Base-by-base conservation (phyloP, 805 yeast genomes). In the Tetrapisispora phaffii region DNA sequence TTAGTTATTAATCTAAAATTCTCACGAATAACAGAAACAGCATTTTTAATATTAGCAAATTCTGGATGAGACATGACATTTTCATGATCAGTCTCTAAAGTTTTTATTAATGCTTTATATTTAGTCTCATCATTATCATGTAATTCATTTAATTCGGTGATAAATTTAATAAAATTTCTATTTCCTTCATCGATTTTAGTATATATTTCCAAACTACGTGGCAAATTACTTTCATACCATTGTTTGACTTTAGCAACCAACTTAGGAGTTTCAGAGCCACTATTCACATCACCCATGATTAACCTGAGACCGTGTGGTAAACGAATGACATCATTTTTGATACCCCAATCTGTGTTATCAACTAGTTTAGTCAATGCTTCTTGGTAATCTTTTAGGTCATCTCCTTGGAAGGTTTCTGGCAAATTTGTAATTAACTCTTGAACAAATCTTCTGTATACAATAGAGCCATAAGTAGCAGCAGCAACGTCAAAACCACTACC, bases 401-500 rank as follows among this genome's bases (percentile, higher is more conserved):
- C 48, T 4, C 51, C 44, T 35, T 43, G 42, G 6, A 22, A 26
- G 35, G 50, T 12, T 12, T 43, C 45, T 15, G 66, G 69, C 19
- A 76, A 57, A 24, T 53, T 57, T 29, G 65, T 66, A 41, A 77
- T 75, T 31, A 77, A 48, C 7, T 53, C 61, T 0, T 95, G 85
- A 2, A 71, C 67, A 56, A 93, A 93, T 48, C 98, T 70, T 37
- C 76, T 72, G 63, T 93, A 93, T 6, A 80, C 72, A 39, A 89
- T 82, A 0, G 96, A 84, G 1, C 98, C 98, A 63, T 74, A 90
- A 0, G 85, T 82, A 0, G 98, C 98, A 22, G 97, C 82, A 0
- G 96, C 97, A 35, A 93, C 95, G 60, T 93, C 98, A 63, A 93
- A 93, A 0, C 98, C 98, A 3, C 96, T 87, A 0, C 98, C 98